These are phyloP conservation scores for Emergomyces africanus DNA, from an alignment of 2,329 filamentous ascomycete genomes.

Conservation along the genomic window DNA sequence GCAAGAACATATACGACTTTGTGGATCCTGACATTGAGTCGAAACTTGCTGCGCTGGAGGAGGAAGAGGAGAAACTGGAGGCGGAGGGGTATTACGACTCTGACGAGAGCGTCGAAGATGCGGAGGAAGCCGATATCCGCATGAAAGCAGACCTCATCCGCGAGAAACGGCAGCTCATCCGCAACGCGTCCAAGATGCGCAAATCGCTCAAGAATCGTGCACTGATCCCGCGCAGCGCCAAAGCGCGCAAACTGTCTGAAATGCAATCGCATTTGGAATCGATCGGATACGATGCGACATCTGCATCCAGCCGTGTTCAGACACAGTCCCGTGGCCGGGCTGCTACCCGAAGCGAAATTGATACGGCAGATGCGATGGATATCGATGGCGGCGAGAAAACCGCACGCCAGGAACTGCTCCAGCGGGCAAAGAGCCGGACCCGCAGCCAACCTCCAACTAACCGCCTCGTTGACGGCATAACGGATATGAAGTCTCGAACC, in stretches of 20 bases:
- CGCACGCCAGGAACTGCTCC: constrained; percentile 33
- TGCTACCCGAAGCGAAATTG: constrained; percentile 49
- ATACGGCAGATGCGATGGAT: constrained; percentile 44
- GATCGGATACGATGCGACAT: constrained; percentile 67
- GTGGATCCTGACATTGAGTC: constrained; percentile 93
- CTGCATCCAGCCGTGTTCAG: constrained; percentile 56
- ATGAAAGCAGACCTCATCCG: constrained; percentile 92
- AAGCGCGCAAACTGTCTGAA: constrained; percentile 70
- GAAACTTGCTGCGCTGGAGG: constrained; percentile 83
- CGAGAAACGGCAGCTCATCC: constrained; percentile 83
- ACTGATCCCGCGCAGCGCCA: constrained; percentile 71
- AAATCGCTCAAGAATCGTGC: constrained; percentile 97
- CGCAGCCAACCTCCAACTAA: constrained; percentile 40
- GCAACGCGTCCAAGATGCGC: constrained; percentile 89
- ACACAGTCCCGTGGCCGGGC: constrained; percentile 57
- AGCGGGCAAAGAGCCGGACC: constrained; percentile 61
- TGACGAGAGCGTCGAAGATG: constrained; percentile 70
- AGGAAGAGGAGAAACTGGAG: constrained; percentile 87
- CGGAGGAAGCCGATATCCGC: constrained; percentile 72
- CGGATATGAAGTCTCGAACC: constrained; percentile 49
- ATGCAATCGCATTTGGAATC: constrained; percentile 77
- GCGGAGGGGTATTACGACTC: constrained; percentile 89
- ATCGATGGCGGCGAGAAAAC: constrained; percentile 26
- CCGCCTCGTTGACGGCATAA: constrained; percentile 43
- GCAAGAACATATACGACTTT: constrained; percentile 96